Evolutionary conservation across 495 filamentous ascomycete genomes (phyloP).

Genomic region (Daldinia caldariorum): DNA sequence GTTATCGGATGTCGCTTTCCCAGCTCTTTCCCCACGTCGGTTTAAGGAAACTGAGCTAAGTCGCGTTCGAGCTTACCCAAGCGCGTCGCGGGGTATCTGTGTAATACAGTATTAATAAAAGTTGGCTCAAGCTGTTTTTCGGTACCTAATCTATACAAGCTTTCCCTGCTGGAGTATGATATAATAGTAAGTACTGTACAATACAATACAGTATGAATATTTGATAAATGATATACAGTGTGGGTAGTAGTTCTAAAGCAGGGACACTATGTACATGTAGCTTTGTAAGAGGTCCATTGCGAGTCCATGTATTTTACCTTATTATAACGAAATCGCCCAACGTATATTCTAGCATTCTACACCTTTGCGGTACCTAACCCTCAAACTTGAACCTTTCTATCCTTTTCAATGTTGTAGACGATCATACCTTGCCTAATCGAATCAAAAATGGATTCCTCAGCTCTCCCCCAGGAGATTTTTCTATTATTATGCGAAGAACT

Average conservation of each 20-base stretch:
- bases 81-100: constrained; percentile 32
- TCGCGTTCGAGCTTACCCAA: constrained; percentile 34
- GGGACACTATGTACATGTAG: no score
- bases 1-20: not conserved
- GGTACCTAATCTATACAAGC: not conserved
- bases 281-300: no score
- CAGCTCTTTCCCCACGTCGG: not conserved
- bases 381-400: not conserved
- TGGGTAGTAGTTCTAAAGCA: not conserved
- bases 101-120: constrained; percentile 10
- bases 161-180: not conserved
- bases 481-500: constrained; percentile 67
- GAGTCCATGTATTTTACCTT: no score
- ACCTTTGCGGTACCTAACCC: no score
- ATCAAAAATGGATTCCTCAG: constrained; percentile 15
- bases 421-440: not conserved
- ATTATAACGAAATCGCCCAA: not conserved
- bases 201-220: not conserved
- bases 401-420: not conserved
- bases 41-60: not conserved
- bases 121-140: not conserved
- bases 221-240: not conserved
- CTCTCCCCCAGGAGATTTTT: constrained; percentile 68
- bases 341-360: no score
- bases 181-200: not conserved